phyloP scores from a whole-genome alignment of 73 alveolate species.

The Paramecium tetraurelia region DNA sequence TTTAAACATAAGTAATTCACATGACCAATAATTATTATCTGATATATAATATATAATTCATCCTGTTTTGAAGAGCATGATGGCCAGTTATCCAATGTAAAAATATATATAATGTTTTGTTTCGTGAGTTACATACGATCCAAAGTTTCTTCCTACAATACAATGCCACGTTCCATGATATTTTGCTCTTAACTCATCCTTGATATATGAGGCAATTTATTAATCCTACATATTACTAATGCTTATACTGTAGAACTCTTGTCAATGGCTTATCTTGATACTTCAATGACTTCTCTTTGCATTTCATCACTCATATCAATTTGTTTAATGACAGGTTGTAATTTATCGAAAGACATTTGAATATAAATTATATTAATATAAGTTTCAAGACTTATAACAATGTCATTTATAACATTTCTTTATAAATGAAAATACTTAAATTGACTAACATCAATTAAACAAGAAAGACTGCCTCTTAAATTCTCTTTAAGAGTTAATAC shows the following conservation, averaged over 20 bases:
- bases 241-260: constrained; percentile 29
- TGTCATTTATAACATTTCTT: background rate
- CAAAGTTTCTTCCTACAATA: constrained; percentile 96
- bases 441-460: background rate
- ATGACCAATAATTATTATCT: background rate
- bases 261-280: constrained; percentile 54
- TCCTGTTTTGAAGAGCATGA: constrained; percentile 86
- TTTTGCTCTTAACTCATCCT: constrained; percentile 60
- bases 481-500: background rate
- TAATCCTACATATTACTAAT: background rate
- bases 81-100: constrained; percentile 96
- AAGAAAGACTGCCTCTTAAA: background rate
- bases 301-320: constrained; percentile 62
- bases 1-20: background rate
- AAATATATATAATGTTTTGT: constrained; percentile 94
- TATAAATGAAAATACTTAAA: background rate
- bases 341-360: constrained; percentile 52
- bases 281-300: constrained; percentile 63
- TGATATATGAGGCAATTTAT: constrained; percentile 53
- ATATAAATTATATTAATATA: background rate
- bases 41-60: background rate
- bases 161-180: constrained; percentile 93
- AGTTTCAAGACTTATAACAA: background rate
- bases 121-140: constrained; percentile 90
- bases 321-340: constrained; percentile 54